These are phyloP conservation scores for Zygoascus flipseniorum DNA, from an alignment of 805 yeast genomes.

Conservation along the genomic window DNA sequence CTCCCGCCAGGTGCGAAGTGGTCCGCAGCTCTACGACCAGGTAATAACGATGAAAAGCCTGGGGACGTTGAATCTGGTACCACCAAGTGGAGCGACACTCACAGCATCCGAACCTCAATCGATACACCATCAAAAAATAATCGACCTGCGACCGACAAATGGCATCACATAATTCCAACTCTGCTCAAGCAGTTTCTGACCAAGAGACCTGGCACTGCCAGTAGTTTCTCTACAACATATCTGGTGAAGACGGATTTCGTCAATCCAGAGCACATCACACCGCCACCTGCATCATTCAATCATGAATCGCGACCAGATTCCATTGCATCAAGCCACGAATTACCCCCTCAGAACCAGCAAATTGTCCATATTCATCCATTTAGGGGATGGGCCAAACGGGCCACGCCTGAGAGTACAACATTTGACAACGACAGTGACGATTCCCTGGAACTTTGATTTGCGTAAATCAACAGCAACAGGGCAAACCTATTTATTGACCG, in stretches of 20 bases:
- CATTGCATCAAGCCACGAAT: not conserved
- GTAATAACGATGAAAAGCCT: not conserved
- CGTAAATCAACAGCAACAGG: too few species aligned
- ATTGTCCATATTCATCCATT: slow-evolving; percentile 4
- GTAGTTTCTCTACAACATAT: not conserved
- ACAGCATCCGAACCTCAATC: not conserved
- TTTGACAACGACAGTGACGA: not conserved
- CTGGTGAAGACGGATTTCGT: not conserved
- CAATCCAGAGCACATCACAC: not conserved
- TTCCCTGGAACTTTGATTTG: too few species aligned
- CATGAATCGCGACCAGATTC: not conserved
- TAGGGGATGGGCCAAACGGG: not conserved
- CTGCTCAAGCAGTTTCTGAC: not conserved
- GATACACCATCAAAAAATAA: not conserved
- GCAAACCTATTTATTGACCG: not conserved
- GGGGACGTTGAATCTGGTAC: not conserved
- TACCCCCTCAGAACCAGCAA: not conserved
- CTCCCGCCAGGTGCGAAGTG: not conserved
- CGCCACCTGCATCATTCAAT: not conserved
- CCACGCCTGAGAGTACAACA: not conserved
- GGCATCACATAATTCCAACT: not conserved
- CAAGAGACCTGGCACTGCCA: not conserved
- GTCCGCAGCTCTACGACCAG: not conserved
- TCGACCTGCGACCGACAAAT: not conserved
- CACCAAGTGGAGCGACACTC: not conserved